phyloP scores from a whole-genome alignment of 2,329 filamentous ascomycete species.

The Colletotrichum camelliae region DNA sequence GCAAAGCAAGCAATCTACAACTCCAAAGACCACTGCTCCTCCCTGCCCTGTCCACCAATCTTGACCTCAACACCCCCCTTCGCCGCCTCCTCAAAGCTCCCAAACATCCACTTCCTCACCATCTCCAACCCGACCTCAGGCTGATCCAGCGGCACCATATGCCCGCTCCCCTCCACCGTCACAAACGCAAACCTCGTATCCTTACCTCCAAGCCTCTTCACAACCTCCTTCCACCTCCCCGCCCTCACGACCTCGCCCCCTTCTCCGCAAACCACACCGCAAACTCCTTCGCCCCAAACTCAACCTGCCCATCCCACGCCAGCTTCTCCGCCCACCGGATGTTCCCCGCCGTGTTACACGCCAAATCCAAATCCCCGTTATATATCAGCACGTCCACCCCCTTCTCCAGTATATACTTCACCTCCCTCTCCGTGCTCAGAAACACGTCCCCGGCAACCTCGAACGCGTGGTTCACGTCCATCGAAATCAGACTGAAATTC shows the following conservation, averaged over 20 bases:
- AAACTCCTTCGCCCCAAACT: constrained; percentile 38
- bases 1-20: not conserved
- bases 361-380: constrained; percentile 28
- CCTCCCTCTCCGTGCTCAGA: constrained; percentile 5
- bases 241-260: not conserved
- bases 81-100: not conserved
- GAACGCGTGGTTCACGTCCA: constrained; percentile 17
- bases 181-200: constrained; percentile 25
- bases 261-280: constrained; percentile 9
- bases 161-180: constrained; percentile 41
- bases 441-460: constrained; percentile 16
- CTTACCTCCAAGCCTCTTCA: not conserved
- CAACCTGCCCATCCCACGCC: constrained; percentile 48
- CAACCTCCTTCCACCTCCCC: constrained; percentile 12
- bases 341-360: constrained; percentile 29
- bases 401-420: constrained; percentile 2
- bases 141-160: constrained; percentile 38
- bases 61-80: not conserved
- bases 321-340: constrained; percentile 42
- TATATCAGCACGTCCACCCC: constrained; percentile 26
- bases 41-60: not conserved
- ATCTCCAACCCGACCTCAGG: constrained; percentile 21
- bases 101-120: constrained; percentile 23
- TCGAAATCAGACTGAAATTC: constrained; percentile 13
- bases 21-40: not conserved